Base-by-base conservation (phyloP, 2,329 filamentous ascomycete species). In the Mariannaea sp. region DNA sequence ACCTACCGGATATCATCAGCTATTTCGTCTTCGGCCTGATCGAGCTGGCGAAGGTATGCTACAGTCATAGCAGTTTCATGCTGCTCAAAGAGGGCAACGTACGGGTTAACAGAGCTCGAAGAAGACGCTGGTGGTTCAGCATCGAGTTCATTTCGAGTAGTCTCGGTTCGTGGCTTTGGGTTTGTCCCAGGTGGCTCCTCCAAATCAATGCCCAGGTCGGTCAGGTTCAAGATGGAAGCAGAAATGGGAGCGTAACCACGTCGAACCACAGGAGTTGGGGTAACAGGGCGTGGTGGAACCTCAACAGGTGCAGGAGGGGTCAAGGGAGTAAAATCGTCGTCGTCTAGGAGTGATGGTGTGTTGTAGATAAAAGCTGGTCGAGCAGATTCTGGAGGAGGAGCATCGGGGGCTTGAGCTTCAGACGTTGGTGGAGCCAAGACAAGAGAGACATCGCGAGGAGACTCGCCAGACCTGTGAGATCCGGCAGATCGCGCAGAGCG, bases 1-100 rank as follows among this genome's bases (percentile, higher is more conserved):
- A 51, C 66, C 57, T 65, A 70, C 68, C 67, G 66, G 53, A 70
- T 66, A 53, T 70, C 67, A 63, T 70, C 66, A 57, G 66, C 61
- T 53, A 57, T 50, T 24, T 67, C 53, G 51, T 61, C 60, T 22
- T 45, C 54, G 27, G 52, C 58, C 24, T 62, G 58, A 35, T 66
- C 67, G 17, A 66, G 57, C 30, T 54, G 68, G 22, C 64, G 65
- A n/a, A 70, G 58, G 45, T 67, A 69, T 35, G 63, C 63, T 26
- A 61, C 53, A 22, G 65, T 63, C 65, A 71, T 68, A 49, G 65
- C 65, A 43, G 65, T 55, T 27, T 72, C 68, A 27, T 64, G 67
- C 48, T 67, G 60, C 55, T 71, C 67, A 43, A 70, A 61, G 30
- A 69, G 56, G 42, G 60, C 55, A 35, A 65, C 56, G 41, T 70